Base-by-base conservation (phyloP, 2,329 filamentous ascomycete genomes). In the Westerdykella ornata region DNA sequence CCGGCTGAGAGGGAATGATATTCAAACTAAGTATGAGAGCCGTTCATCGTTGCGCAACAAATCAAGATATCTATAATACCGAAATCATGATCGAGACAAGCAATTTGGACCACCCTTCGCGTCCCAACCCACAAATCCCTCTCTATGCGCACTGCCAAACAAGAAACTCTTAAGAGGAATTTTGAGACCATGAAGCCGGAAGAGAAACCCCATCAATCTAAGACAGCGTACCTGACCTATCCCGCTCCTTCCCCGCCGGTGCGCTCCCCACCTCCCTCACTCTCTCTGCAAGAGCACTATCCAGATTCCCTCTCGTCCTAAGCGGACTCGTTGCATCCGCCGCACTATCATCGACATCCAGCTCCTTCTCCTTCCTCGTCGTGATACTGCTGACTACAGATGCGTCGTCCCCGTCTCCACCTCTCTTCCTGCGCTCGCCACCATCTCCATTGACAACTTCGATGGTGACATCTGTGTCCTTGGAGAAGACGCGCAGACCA, bases 401-500 rank as follows among this genome's bases (percentile, higher is more conserved):
- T 3, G 28, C 52, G 48, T 20, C 59, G 57, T 19, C 62, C 57
- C 17, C 50, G 47, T 37, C 48, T 37, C 3, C 5, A 16, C 4
- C 37, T n/a, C 43, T 54, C 44, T 51, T 61, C 32, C 49, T 53
- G 32, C 47, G 41, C 4, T 58, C 57, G 4, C 49, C 49, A 14
- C 19, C 19, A 19, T 63, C 58, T 9, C 56, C 48, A 19, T 65
- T 70, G n/a, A 76, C 62, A 7, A 79, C 75, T 47, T 73, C 68
- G 14, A 81, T 69, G 3, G 65, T 70, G 28, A 79, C 68, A 19
- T 68, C 66, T 0, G 62, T 64, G 46, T 76, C 72, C 44, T 75
- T 71, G 8, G 70, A 73, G 52, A 78, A 81, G 0, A 81, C 76
- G 5, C 76, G 67, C 20, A 81, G 57, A 0, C 78, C 78, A 4